A percentile compares a stretch with the other conserved stretches of the same genome.
Conservation (phyloP, 495 filamentous ascomycete species). For the Penicillium coffeae region DNA sequence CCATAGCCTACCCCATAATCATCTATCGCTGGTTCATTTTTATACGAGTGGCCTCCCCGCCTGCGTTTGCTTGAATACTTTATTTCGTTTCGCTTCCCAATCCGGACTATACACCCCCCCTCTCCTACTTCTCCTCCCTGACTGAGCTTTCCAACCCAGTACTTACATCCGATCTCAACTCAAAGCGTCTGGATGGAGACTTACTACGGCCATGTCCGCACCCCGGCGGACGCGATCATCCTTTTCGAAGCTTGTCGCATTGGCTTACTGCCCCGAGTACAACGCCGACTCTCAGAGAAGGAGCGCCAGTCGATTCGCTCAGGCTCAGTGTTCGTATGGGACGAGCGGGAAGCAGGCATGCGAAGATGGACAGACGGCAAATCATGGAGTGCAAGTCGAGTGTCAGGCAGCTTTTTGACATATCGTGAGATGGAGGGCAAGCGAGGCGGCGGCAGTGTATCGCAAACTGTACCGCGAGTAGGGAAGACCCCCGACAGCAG, state of each 20-base stretch:
- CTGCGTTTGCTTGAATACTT: constrained; percentile 9
- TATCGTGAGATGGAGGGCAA: constrained; percentile 99
- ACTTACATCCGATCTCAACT: too few relatives aligned
- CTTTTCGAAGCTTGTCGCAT: constrained; percentile 94
- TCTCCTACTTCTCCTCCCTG: constrained; percentile 5
- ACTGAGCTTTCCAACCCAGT: constrained; percentile 25
- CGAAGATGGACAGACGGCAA: constrained; percentile 97
- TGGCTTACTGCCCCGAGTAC: constrained; percentile 85
- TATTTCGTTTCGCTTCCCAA: constrained; percentile 4
- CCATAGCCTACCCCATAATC: constrained; percentile 27
- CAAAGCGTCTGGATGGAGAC: constrained; percentile 73
- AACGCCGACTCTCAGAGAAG: constrained; percentile 91
- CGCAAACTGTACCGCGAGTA: constrained; percentile 51
- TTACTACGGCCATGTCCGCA: constrained; percentile 87
- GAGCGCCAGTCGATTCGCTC: constrained; percentile 92
- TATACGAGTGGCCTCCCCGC: constrained; percentile 23
- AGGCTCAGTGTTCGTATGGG: constrained; percentile 98
- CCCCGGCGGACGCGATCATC: constrained; percentile 91
- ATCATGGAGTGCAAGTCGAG: constrained; percentile 96
- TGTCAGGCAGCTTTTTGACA: constrained; percentile 95
- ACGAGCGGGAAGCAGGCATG: constrained; percentile 98
- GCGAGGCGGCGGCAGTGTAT: constrained; percentile 61
- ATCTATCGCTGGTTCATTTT: constrained; percentile 21
- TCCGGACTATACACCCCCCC: background rate
- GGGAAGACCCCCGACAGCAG: constrained; percentile 81